phyloP scores from a whole-genome alignment of 495 filamentous ascomycete species.

The Talaromyces ruber region DNA sequence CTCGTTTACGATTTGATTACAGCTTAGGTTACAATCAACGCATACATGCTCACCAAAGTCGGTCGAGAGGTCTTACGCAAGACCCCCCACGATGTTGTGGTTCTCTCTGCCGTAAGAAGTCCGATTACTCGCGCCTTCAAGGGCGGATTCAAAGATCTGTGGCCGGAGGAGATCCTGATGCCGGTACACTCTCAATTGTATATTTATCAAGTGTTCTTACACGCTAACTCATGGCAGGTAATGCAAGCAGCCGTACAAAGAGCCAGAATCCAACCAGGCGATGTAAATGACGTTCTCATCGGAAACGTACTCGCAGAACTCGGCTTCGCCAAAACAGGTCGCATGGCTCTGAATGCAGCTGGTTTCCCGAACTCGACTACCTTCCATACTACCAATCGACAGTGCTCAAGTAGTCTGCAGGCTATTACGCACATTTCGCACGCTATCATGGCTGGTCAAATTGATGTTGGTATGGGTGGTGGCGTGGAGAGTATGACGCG shows the following conservation, averaged over 20 bases:
- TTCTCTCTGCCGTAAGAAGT: conserved; percentile 67
- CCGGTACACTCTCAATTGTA: conserved; percentile 30
- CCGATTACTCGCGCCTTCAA: conserved; percentile 62
- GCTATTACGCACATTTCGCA: conserved; percentile 80
- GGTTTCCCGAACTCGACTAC: conserved; percentile 77
- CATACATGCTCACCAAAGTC: conserved; percentile 2
- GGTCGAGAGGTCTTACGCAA: conserved; percentile 25
- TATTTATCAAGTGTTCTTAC: neutral
- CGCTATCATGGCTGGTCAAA: conserved; percentile 62
- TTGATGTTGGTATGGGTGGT: conserved; percentile 71
- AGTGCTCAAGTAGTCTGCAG: conserved; percentile 84
- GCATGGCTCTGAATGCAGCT: conserved; percentile 71
- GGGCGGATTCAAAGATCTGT: conserved; percentile 83
- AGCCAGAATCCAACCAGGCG: conserved; percentile 12
- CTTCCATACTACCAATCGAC: conserved; percentile 70
- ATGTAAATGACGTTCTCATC: conserved; percentile 71
- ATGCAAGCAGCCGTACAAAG: conserved; percentile 46
- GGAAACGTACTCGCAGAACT: conserved; percentile 77
- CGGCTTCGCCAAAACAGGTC: conserved; percentile 72
- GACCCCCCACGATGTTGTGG: conserved; percentile 82
- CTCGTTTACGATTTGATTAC: neutral
- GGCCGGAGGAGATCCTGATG: conserved; percentile 67
- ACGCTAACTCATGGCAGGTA: conserved; percentile 9
- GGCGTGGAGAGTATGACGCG: conserved; percentile 75
- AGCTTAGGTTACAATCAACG: neutral